Percentiles rank a stretch among this genome's conserved stretches.
These are phyloP conservation scores for Paulownia fortunei DNA, from an alignment of 257 asterid species.

Conservation along the genomic window DNA sequence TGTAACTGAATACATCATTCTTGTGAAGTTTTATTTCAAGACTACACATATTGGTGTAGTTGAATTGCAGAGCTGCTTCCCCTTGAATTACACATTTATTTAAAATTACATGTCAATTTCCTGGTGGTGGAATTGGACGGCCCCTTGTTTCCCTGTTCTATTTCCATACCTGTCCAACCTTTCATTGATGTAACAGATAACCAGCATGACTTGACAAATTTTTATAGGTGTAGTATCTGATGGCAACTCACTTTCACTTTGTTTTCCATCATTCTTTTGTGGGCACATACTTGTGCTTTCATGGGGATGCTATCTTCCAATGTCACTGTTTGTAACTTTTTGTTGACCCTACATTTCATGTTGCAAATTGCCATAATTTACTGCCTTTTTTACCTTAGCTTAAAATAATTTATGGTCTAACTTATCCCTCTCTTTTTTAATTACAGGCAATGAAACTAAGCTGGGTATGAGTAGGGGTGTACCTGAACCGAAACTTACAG, in stretches of 20 bases:
- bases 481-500: constrained; percentile 98
- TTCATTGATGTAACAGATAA: neutral
- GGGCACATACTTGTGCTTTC: constrained; percentile 8
- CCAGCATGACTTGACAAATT: neutral
- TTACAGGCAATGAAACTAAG: constrained; percentile 93
- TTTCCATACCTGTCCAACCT: neutral
- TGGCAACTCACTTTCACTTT: neutral
- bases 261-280: constrained; percentile 2
- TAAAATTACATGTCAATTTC: neutral
- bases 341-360: constrained; percentile 19
- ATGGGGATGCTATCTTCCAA: constrained; percentile 15
- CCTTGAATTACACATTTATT: neutral
- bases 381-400: constrained; percentile 16
- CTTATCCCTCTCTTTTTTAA: constrained; percentile 14
- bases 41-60: neutral
- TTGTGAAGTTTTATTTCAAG: neutral
- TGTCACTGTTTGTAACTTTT: constrained; percentile 7
- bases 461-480: constrained; percentile 98
- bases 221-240: neutral
- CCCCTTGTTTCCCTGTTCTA: neutral
- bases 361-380: constrained; percentile 7
- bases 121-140: neutral
- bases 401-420: constrained; percentile 4
- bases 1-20: neutral
- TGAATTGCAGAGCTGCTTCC: neutral